Evolutionary conservation across 164 flowering plant species (phyloP).

Genomic region (Tetrastigma voinierianum): DNA sequence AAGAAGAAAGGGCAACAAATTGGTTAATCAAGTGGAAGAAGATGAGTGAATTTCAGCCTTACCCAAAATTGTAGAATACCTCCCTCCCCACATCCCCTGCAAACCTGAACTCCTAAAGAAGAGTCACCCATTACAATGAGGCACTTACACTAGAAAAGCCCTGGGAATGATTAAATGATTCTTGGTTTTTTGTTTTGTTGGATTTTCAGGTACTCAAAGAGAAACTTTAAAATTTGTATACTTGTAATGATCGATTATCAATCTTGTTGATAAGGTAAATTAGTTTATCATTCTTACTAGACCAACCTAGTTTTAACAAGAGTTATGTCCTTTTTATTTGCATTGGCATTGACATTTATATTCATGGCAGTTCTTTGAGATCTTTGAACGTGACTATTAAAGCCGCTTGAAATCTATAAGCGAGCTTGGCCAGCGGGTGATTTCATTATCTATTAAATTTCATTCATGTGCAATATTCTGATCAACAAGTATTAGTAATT

Average conservation of each 20-base stretch:
- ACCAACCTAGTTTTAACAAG: not conserved
- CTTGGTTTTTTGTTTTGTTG: not conserved
- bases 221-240: constrained; percentile 95
- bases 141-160: not conserved
- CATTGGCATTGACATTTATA: not conserved
- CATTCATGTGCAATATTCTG: too few species aligned
- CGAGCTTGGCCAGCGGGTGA: constrained; percentile 98
- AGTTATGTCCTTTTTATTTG: not conserved
- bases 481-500: not conserved
- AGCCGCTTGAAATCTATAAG: constrained; percentile 90
- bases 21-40: too few species aligned
- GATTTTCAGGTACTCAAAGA: constrained; percentile 88
- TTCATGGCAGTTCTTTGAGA: constrained; percentile 89
- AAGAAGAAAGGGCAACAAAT: too few species aligned
- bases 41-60: too few species aligned
- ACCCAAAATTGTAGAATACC: too few species aligned
- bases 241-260: constrained; percentile 97
- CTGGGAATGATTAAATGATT: not conserved
- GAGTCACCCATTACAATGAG: too few species aligned
- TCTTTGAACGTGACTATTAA: constrained; percentile 97
- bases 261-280: constrained; percentile 94
- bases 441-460: not conserved
- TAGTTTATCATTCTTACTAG: not conserved
- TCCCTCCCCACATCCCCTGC: too few species aligned
- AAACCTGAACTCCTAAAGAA: too few species aligned